phyloP scores from a whole-genome alignment of 805 yeast species.

The Debaryomyces hansenii region DNA sequence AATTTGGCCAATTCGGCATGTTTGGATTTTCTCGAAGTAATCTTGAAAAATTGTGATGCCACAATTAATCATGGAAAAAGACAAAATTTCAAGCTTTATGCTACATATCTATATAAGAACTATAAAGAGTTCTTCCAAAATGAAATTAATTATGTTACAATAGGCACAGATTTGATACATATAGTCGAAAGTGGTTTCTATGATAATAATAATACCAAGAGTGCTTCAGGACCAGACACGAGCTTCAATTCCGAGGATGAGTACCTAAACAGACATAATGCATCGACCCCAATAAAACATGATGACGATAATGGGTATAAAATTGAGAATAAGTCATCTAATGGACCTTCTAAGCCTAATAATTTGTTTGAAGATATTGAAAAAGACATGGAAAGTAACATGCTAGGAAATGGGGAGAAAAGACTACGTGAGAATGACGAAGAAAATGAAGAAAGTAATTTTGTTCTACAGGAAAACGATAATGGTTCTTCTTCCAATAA shows the following conservation, averaged over 20 bases:
- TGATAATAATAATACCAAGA: constrained; percentile 1
- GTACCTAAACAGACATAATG: constrained; percentile 15
- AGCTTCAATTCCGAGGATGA: constrained; percentile 21
- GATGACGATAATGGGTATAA: constrained; percentile 12
- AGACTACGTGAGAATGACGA: constrained; percentile 17
- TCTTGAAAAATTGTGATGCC: constrained; percentile 24
- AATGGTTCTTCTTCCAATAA: not conserved
- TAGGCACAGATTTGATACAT: constrained; percentile 25
- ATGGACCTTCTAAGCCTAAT: constrained; percentile 2
- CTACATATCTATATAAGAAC: constrained; percentile 28
- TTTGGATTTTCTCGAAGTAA: constrained; percentile 61
- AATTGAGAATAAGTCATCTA: not conserved
- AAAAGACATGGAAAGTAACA: constrained; percentile 7
- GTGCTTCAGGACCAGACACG: constrained; percentile 14
- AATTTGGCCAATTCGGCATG: constrained; percentile 75
- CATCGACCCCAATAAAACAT: constrained; percentile 29
- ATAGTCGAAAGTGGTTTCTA: constrained; percentile 20
- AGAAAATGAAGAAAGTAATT: not conserved
- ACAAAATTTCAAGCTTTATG: constrained; percentile 28
- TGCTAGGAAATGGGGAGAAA: constrained; percentile 10
- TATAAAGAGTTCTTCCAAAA: constrained; percentile 26
- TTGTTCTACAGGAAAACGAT: not conserved
- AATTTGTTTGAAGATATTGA: constrained; percentile 20
- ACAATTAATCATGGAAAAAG: constrained; percentile 9
- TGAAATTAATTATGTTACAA: constrained; percentile 28